A percentile compares a stretch with the other conserved stretches of the same genome.
These are phyloP conservation scores for Gossypium australe DNA, from an alignment of 345 rosid genomes.

Conservation along the genomic window DNA sequence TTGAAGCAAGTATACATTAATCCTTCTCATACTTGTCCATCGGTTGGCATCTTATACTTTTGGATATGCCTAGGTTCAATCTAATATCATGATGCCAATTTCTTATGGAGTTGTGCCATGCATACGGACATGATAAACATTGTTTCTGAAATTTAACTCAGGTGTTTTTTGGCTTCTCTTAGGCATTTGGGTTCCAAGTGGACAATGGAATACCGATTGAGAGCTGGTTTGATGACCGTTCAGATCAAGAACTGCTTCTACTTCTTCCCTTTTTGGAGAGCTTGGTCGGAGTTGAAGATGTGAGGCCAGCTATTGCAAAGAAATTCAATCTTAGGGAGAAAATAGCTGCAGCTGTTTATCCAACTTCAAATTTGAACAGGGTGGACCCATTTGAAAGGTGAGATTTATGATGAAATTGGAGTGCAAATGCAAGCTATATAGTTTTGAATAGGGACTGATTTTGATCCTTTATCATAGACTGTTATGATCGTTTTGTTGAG, in stretches of 20 bases:
- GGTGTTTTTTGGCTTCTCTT: slow-evolving; percentile 10
- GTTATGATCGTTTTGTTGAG: slow-evolving; percentile 10
- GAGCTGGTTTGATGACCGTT: slow-evolving; percentile 92
- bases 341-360: slow-evolving; percentile 71
- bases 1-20: neutral
- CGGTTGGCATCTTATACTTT: neutral
- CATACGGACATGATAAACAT: neutral
- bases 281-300: slow-evolving; percentile 85
- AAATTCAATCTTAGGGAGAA: slow-evolving; percentile 76
- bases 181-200: slow-evolving; percentile 99
- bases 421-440: neutral
- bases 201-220: slow-evolving; percentile 97
- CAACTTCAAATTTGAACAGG: slow-evolving; percentile 30
- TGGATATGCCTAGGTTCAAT: neutral
- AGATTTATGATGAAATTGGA: slow-evolving; percentile 10
- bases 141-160: neutral
- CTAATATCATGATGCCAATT: neutral
- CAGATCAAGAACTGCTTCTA: slow-evolving; percentile 74
- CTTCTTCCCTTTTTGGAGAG: slow-evolving; percentile 88
- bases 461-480: neutral
- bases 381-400: slow-evolving; percentile 59
- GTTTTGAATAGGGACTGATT: neutral
- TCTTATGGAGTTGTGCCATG: neutral
- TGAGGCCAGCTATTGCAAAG: slow-evolving; percentile 72
- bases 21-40: neutral